phyloP scores from a whole-genome alignment of 371 early-diverging fungal genomes.

The Saksenaea vasiformis region DNA sequence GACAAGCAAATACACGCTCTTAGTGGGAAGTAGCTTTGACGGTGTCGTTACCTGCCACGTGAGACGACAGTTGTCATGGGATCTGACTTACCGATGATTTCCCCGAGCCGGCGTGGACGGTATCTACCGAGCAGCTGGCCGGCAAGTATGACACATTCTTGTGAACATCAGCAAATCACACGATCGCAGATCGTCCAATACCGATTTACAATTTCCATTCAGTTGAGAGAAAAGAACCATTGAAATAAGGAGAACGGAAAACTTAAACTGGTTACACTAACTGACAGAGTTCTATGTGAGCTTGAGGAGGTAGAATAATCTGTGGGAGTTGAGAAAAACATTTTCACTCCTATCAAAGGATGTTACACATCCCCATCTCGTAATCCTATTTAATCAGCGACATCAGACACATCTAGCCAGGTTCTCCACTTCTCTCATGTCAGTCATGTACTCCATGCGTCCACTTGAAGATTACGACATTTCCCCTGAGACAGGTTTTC shows the following conservation, averaged over 20 bases:
- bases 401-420: neutral
- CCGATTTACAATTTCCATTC: neutral
- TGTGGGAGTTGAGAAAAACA: neutral
- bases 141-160: neutral
- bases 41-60: neutral
- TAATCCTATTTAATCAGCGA: slow-evolving; percentile 2
- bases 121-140: neutral
- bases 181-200: neutral
- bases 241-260: neutral
- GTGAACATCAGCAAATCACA: neutral
- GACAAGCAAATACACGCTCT: no score
- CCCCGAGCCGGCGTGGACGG: slow-evolving; percentile 1
- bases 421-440: slow-evolving; percentile 10
- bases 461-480: slow-evolving; percentile 83
- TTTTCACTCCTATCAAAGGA: neutral
- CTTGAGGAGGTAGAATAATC: neutral
- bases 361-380: slow-evolving; percentile 2
- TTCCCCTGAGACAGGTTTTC: slow-evolving; percentile 83
- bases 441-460: slow-evolving; percentile 31
- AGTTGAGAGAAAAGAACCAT: neutral
- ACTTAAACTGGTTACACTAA: neutral
- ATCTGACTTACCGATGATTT: neutral
- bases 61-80: neutral
- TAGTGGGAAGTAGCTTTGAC: no score
- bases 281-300: neutral